A percentile compares a stretch with the other conserved stretches of the same genome.
These are phyloP conservation scores for Clarireedia sp. DNA, from an alignment of 2,329 filamentous ascomycete species.

Conservation along the genomic window DNA sequence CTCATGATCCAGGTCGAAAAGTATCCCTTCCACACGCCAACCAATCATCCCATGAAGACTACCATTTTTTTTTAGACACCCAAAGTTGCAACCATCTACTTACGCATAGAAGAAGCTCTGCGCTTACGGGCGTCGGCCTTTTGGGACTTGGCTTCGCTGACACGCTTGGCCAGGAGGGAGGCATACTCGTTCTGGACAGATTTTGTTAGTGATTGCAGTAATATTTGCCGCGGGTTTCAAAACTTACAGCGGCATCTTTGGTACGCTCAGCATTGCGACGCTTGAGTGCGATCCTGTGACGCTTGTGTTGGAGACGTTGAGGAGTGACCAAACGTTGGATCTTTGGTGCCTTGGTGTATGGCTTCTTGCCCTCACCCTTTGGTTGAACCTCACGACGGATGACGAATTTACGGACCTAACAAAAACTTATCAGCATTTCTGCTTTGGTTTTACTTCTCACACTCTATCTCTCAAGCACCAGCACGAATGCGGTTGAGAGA, in stretches of 20 bases:
- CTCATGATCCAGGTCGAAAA: conserved; percentile 5
- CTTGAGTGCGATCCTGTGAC: conserved; percentile 96
- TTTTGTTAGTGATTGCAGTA: background rate
- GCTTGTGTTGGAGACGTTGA: conserved; percentile 99
- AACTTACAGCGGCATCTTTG: conserved; percentile 96
- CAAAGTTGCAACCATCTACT: conserved; percentile 43
- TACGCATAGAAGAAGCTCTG: conserved; percentile 89
- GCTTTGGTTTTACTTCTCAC: conserved; percentile 38
- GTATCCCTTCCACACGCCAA: conserved; percentile 5
- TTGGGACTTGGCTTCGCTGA: conserved; percentile 88
- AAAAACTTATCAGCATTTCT: conserved; percentile 22
- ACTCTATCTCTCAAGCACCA: conserved; percentile 39
- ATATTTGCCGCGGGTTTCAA: background rate
- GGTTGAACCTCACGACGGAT: conserved; percentile 97
- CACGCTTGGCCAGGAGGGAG: conserved; percentile 92
- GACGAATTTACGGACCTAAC: conserved; percentile 96
- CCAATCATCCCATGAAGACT: conserved; percentile 2
- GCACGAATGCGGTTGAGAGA: conserved; percentile 23
- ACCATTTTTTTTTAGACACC: background rate
- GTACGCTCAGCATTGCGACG: conserved; percentile 92
- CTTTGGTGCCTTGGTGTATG: conserved; percentile 99
- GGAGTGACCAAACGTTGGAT: conserved; percentile 99
- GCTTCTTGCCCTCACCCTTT: conserved; percentile 94
- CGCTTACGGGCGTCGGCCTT: conserved; percentile 95
- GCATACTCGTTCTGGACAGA: conserved; percentile 81